Base-by-base conservation (phyloP, 805 yeast genomes). In the Starmerella sp. region DNA sequence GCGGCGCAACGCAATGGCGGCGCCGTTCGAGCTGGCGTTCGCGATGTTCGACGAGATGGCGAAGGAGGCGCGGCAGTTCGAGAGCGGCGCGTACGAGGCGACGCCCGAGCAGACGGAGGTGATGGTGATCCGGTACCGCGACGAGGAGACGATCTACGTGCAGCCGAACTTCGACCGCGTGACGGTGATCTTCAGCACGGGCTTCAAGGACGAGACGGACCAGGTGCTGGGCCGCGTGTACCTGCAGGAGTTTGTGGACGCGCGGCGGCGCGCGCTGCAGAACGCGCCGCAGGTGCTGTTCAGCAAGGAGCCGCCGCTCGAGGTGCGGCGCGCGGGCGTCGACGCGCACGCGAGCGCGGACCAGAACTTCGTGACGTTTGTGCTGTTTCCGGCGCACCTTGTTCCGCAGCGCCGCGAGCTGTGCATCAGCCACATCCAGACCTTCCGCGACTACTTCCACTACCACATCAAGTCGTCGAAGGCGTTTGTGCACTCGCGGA, bases 381-480 rank as follows among this genome's bases (percentile, higher is more conserved):
- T 73, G 53, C 67, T 73, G 31, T 73, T 73, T 65, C 76, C 76
- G 54, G 78, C 65, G 73, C 76, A 82, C 65, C 75, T 84, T 60
- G 78, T 85, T 5, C 79, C 81, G 67, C 82, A 79, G 58, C 82
- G 86, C 60, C 78, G 87, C 65, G 93, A 93, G 69, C 85, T 82
- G 67, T 84, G 95, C 58, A 86, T 93, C 60, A 83, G 95, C 38
- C 97, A 90, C 69, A 85, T 93, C 66, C 89, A 88, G 66, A 75
- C 87, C 55, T 93, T 93, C 74, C 79, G 99, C 72, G 95, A 90
- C 67, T 93, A 91, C 73, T 93, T 93, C 84, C 99, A 93, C 71
- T 93, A 91, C 72, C 99, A 93, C 69, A 93, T 93, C 75, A 93
- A 93, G 73, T 91, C 97, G 71, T 89, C 96, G 58, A 93, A 93